phyloP scores from a whole-genome alignment of 768 basidiomycete species.

The Phylloporus arenicola region DNA sequence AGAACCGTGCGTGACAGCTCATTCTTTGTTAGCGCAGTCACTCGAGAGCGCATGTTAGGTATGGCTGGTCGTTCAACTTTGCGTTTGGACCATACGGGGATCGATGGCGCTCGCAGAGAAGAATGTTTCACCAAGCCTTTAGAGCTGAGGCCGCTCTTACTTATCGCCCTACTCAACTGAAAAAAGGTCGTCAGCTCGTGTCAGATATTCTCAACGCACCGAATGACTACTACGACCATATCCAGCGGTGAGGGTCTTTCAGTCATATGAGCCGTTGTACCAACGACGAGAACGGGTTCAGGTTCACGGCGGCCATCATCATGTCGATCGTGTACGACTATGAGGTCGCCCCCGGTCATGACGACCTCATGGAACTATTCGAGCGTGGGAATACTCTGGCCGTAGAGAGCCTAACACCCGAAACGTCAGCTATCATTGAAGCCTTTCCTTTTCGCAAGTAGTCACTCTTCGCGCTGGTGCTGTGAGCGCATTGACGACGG shows the following conservation, averaged over 20 bases:
- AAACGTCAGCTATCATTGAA: slow-evolving; percentile 10
- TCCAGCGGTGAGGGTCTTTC: slow-evolving; percentile 8
- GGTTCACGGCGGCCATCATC: slow-evolving; percentile 33
- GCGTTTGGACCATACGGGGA: slow-evolving; percentile 17
- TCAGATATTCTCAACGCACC: background rate
- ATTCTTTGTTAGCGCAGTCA: background rate
- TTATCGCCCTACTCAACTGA: slow-evolving; percentile 16
- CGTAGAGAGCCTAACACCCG: slow-evolving; percentile 13
- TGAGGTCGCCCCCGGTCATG: slow-evolving; percentile 30
- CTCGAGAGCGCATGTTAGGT: slow-evolving; percentile 7
- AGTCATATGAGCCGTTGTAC: background rate
- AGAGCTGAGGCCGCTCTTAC: slow-evolving; percentile 11
- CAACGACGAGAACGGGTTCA: slow-evolving; percentile 1
- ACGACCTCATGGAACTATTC: slow-evolving; percentile 35
- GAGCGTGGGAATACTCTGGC: slow-evolving; percentile 27
- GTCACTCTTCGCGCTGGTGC: background rate
- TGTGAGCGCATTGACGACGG: background rate
- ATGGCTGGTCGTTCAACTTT: slow-evolving; percentile 18
- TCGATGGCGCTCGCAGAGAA: slow-evolving; percentile 20
- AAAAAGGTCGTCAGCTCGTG: slow-evolving; percentile 3
- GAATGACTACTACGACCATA: slow-evolving; percentile 1
- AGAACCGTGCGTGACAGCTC: background rate
- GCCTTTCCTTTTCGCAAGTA: slow-evolving; percentile 15
- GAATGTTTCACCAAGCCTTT: slow-evolving; percentile 23
- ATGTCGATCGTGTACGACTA: slow-evolving; percentile 40